Conservation (phyloP, 192 early-diverging fungal species). For the Rhizophagus clarus region DNA sequence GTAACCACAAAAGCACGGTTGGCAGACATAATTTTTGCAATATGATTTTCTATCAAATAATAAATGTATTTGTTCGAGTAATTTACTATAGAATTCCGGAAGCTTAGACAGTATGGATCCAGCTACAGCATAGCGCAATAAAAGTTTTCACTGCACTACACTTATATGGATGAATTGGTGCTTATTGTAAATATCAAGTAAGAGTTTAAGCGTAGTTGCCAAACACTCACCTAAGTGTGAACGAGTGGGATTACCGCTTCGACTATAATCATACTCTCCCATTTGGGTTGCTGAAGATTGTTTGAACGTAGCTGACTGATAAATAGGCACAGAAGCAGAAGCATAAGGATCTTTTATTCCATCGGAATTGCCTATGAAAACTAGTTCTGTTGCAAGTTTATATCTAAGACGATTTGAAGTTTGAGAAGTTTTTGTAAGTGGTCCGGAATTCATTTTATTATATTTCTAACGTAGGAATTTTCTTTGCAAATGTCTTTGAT, state of each 20-base stretch:
- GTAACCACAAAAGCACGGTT: constrained; percentile 83
- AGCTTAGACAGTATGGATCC: neutral
- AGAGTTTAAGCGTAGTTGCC: neutral
- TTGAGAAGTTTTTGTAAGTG: neutral
- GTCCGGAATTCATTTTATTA: neutral
- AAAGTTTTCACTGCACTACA: neutral
- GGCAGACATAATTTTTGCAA: constrained; percentile 93
- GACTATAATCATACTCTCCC: constrained; percentile 94
- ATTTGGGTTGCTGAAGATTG: constrained; percentile 76
- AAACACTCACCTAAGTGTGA: constrained; percentile 71
- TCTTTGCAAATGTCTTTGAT: too few species aligned
- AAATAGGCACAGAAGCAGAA: constrained; percentile 92
- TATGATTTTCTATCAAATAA: constrained; percentile 70
- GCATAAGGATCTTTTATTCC: constrained; percentile 82
- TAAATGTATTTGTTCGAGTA: constrained; percentile 7
- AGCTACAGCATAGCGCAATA: neutral
- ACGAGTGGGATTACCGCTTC: constrained; percentile 97
- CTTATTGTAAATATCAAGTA: neutral
- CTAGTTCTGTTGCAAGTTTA: constrained; percentile 75
- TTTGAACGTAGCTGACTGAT: constrained; percentile 98
- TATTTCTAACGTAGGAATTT: neutral
- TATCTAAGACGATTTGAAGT: constrained; percentile 50
- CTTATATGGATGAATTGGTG: too few species aligned
- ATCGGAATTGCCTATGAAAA: constrained; percentile 70
- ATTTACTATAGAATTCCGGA: neutral